Percentiles rank a stretch among this genome's conserved stretches.
phyloP scores from a whole-genome alignment of 2,329 filamentous ascomycete genomes.

The Ophiocordyceps sinensis region DNA sequence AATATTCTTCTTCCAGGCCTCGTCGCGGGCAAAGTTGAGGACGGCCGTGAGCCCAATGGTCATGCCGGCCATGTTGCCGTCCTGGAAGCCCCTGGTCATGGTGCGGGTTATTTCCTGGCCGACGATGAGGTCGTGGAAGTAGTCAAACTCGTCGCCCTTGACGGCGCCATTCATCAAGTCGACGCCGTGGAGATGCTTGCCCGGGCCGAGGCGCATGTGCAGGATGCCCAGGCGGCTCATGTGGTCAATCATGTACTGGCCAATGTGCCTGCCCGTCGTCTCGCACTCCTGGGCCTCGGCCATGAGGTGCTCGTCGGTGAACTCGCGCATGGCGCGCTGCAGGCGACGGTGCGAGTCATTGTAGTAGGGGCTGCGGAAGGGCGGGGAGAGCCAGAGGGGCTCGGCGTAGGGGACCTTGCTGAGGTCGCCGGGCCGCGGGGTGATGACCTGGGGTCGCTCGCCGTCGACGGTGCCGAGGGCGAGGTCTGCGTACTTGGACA shows the following conservation, averaged over 20 bases:
- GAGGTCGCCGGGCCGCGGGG: constrained; percentile 54
- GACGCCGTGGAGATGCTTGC: constrained; percentile 64
- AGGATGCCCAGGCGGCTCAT: constrained; percentile 62
- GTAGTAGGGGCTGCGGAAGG: constrained; percentile 71
- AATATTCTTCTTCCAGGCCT: constrained; percentile 49
- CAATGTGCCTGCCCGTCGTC: constrained; percentile 56
- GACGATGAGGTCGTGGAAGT: constrained; percentile 70
- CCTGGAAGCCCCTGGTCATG: constrained; percentile 68
- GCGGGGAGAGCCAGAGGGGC: constrained; percentile 64
- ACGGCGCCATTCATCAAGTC: constrained; percentile 54
- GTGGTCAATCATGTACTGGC: constrained; percentile 57
- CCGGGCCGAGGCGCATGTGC: constrained; percentile 72
- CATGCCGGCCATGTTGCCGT: constrained; percentile 81
- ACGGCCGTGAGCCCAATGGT: constrained; percentile 69
- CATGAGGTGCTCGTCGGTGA: constrained; percentile 55
- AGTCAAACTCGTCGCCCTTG: constrained; percentile 70
- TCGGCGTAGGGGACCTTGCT: constrained; percentile 72
- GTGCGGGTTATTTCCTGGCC: constrained; percentile 58
- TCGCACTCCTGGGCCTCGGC: constrained; percentile 68
- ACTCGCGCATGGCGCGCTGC: constrained; percentile 55
- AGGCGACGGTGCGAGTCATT: constrained; percentile 57
- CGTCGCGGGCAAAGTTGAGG: constrained; percentile 61
- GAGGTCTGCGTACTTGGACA: constrained; percentile 62
- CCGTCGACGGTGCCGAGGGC: constrained; percentile 62
- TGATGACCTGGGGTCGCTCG: constrained; percentile 62